These are phyloP conservation scores for Scutellaria minor DNA, from an alignment of 257 asterid species.

Conservation along the genomic window DNA sequence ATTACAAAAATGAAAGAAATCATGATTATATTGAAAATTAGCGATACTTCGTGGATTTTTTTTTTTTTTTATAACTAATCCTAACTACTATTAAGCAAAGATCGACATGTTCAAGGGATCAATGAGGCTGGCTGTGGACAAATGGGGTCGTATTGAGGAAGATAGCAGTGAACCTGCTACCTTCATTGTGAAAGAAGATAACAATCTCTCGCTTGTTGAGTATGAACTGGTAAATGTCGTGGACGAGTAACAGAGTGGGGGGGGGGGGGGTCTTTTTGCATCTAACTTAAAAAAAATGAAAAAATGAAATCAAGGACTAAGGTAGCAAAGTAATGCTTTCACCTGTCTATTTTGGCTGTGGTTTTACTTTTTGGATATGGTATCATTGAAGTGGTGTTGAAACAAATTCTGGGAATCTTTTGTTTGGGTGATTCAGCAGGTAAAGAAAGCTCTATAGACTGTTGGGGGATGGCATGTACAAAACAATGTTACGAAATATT, in stretches of 20 bases:
- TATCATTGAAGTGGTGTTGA: constrained; percentile 1
- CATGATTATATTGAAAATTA: too few relatives aligned
- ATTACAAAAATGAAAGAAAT: too few relatives aligned
- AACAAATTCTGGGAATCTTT: constrained; percentile 12
- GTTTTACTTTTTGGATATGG: neutral
- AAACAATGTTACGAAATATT: constrained; percentile 23
- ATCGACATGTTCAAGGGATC: constrained; percentile 70
- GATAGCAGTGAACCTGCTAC: constrained; percentile 56
- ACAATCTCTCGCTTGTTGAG: constrained; percentile 68
- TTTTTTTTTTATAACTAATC: too few relatives aligned
- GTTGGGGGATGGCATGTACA: constrained; percentile 25
- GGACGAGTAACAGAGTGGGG: constrained; percentile 22
- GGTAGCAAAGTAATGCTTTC: too few relatives aligned
- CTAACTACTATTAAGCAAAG: constrained; percentile 50
- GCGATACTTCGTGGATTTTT: too few relatives aligned
- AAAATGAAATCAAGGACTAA: too few relatives aligned
- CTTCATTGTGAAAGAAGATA: constrained; percentile 60
- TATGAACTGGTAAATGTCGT: constrained; percentile 67
- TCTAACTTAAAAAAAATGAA: constrained; percentile 7
- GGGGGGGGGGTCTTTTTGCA: too few relatives aligned
- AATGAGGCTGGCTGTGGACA: constrained; percentile 78
- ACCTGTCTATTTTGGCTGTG: constrained; percentile 20
- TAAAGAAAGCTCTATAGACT: constrained; percentile 13
- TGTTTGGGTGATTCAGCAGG: constrained; percentile 29
- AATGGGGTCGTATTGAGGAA: constrained; percentile 79